Percentiles rank a stretch among this genome's conserved stretches.
Conservation (phyloP, 129 eudicot genomes). For the Centrapalus pauciflorus region DNA sequence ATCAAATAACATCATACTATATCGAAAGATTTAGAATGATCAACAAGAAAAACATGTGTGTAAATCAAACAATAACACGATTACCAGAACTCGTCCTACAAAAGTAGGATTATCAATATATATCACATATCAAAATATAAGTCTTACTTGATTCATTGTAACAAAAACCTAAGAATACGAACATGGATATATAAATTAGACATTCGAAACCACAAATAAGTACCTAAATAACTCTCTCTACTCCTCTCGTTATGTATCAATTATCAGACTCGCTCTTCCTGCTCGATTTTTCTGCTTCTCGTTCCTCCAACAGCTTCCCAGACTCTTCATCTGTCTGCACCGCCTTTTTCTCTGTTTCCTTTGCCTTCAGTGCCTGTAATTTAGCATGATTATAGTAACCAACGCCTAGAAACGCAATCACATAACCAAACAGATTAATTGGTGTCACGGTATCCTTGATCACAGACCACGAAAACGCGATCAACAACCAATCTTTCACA, state of each 20-base stretch:
- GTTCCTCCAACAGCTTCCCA: slow-evolving; percentile 37
- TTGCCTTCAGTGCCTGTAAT: slow-evolving; percentile 47
- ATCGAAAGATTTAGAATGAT: neutral
- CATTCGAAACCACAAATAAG: slow-evolving; percentile 8
- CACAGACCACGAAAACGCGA: slow-evolving; percentile 69
- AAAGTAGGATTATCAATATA: slow-evolving; percentile 4
- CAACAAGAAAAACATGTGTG: neutral
- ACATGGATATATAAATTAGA: neutral
- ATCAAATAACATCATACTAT: neutral
- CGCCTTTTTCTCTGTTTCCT: slow-evolving; percentile 44
- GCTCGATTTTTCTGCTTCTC: slow-evolving; percentile 17
- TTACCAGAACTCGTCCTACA: neutral
- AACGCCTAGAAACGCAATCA: slow-evolving; percentile 51
- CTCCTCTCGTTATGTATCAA: slow-evolving; percentile 7
- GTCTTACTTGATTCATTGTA: slow-evolving; percentile 1
- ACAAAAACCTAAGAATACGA: slow-evolving; percentile 16
- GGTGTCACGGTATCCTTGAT: slow-evolving; percentile 59
- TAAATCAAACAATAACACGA: neutral
- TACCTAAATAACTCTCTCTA: slow-evolving; percentile 11
- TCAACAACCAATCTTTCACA: slow-evolving; percentile 53
- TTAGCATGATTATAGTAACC: slow-evolving; percentile 45
- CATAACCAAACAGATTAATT: slow-evolving; percentile 43
- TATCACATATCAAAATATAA: slow-evolving; percentile 20
- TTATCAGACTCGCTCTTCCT: slow-evolving; percentile 22
- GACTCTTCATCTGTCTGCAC: slow-evolving; percentile 35